Percentiles rank a stretch among this genome's conserved stretches.
Evolutionary conservation across 805 yeast genomes (phyloP).

Genomic region (Clavispora fructus): DNA sequence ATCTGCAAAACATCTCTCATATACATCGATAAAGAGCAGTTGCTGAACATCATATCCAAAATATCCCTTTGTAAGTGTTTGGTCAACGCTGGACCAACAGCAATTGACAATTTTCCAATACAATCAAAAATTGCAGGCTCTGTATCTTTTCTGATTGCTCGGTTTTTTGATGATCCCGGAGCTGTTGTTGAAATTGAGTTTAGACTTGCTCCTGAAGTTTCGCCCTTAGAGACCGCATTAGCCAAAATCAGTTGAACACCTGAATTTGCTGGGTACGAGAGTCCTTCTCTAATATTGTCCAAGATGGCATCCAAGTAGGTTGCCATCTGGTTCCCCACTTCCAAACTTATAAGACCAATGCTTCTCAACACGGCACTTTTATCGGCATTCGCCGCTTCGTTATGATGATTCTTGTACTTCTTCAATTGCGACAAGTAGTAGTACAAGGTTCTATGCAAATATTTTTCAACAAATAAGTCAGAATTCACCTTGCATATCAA

Average conservation of each 20-base stretch:
- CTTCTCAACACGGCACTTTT: slow-evolving; percentile 70
- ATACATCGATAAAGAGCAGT: slow-evolving; percentile 78
- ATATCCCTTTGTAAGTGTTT: slow-evolving; percentile 82
- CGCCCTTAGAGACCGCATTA: slow-evolving; percentile 30
- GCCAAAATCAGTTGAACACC: slow-evolving; percentile 37
- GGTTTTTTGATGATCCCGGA: slow-evolving; percentile 45
- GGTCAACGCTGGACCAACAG: slow-evolving; percentile 90
- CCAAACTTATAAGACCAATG: slow-evolving; percentile 77
- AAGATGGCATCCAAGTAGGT: slow-evolving; percentile 86
- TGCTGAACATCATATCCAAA: slow-evolving; percentile 64
- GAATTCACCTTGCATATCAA: slow-evolving; percentile 75
- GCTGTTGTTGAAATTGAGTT: slow-evolving; percentile 22
- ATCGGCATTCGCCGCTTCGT: slow-evolving; percentile 45
- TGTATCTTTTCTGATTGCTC: slow-evolving; percentile 58
- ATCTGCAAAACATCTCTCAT: slow-evolving; percentile 71
- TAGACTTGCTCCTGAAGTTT: slow-evolving; percentile 16
- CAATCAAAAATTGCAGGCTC: slow-evolving; percentile 88
- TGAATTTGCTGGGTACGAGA: slow-evolving; percentile 38
- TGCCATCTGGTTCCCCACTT: slow-evolving; percentile 78
- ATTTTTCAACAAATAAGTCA: slow-evolving; percentile 68
- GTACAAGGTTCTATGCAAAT: slow-evolving; percentile 71
- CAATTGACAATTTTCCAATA: slow-evolving; percentile 75
- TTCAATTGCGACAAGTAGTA: slow-evolving; percentile 76
- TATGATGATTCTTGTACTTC: slow-evolving; percentile 47
- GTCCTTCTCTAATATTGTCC: slow-evolving; percentile 75